phyloP scores from a whole-genome alignment of 2,329 filamentous ascomycete species.

The Elsinoe fawcettii region DNA sequence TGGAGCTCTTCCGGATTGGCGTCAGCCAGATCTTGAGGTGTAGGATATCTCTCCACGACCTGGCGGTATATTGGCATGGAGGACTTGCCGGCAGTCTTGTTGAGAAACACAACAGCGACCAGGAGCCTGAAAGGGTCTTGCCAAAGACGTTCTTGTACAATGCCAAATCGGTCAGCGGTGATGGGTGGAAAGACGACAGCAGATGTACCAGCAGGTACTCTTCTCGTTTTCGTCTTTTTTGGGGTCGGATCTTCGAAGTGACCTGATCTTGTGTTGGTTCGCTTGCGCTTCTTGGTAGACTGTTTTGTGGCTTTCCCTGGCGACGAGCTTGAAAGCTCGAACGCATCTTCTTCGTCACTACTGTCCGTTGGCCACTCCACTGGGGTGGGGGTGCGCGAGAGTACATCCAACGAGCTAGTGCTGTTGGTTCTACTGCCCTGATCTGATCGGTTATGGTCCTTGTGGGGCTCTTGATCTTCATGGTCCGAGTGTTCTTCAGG shows the following conservation, averaged over 20 bases:
- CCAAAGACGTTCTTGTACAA: constrained; percentile 75
- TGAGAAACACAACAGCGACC: constrained; percentile 76
- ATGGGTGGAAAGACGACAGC: constrained; percentile 59
- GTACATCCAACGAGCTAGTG: constrained; percentile 4
- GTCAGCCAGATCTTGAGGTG: constrained; percentile 52
- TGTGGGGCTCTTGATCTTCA: constrained; percentile 8
- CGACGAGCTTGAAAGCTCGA: background rate
- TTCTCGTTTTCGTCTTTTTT: constrained; percentile 19
- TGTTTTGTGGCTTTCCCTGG: background rate
- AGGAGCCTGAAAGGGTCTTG: constrained; percentile 68
- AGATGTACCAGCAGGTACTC: constrained; percentile 33
- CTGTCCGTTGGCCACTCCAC: background rate
- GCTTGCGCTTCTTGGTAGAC: constrained; percentile 25
- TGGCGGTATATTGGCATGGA: constrained; percentile 69
- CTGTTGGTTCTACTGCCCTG: background rate
- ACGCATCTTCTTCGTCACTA: background rate
- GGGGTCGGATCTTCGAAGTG: constrained; percentile 26
- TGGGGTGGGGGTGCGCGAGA: background rate
- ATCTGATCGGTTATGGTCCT: background rate
- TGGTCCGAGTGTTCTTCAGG: background rate
- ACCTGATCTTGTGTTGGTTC: constrained; percentile 28
- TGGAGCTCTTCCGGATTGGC: constrained; percentile 52
- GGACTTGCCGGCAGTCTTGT: constrained; percentile 64
- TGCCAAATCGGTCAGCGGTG: constrained; percentile 56
- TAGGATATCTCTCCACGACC: constrained; percentile 62